Evolutionary conservation across 805 yeast genomes (phyloP), one percentile per base, ranked within the genome.

Genomic region (Yarrowia sp.): DNA sequence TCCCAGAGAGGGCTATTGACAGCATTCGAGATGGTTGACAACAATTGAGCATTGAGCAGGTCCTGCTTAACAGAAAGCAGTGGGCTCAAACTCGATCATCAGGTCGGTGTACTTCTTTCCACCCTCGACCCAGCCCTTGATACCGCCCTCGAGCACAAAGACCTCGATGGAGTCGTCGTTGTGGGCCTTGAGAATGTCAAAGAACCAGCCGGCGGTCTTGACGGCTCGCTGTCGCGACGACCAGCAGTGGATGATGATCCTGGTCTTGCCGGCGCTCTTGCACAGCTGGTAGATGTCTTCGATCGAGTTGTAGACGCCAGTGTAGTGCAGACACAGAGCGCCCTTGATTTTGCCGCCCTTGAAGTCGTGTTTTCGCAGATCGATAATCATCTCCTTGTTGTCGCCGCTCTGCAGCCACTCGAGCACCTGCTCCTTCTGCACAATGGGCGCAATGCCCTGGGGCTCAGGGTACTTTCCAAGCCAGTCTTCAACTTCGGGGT

Each of bases 291-390:
- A 70, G 39, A 72, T 44, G 30, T 64, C 69, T 6, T 66, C 70
- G n/a, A 71, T 61, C 12, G 71, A 66, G 66, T 72, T 71, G 50
- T 64, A 64, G 36, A 61, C 66, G 12, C 66, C 66, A 14, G 66
- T 61, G 55, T 61, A 61, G 24, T 61, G 66, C 13, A 61, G 66
- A 61, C 66, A 61, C 33, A 72, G 50, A 15, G 74, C 71, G 2
- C 72, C 72, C 52, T 70, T 68, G 66, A 72, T 72, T 15, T 70
- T 69, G 20, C 74, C 74, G 15, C 74, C 74, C 34, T 68, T 46
- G 66, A 69, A 72, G 56, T 72, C 74, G 38, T 66, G 72, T 44
- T 72, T 68, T 20, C 74, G 64, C 36, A 72, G 68, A 55, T 72
- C 74, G 42, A 72, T 46, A 12, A 72, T 69, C 36, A 72, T 49